Evolutionary conservation across 352 stramenopile genomes (phyloP).

Genomic region (Globisporangium paroecandrum): DNA sequence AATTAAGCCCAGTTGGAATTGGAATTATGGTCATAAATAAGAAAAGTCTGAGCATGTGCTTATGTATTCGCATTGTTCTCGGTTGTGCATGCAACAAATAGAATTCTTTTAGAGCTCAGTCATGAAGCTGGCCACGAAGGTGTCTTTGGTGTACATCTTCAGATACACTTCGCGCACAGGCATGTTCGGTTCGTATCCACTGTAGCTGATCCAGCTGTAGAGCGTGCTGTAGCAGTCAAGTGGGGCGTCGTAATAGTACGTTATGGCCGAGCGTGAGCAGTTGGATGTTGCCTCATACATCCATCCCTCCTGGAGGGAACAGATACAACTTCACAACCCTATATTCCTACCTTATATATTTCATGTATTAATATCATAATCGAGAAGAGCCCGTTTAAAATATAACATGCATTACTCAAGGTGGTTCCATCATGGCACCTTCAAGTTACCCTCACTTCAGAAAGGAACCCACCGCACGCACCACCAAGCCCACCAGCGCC

Average conservation of each 20-base stretch:
- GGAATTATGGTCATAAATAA: not conserved
- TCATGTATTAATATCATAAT: too few relatives aligned
- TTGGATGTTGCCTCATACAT: constrained; percentile 18
- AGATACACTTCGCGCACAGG: constrained; percentile 44
- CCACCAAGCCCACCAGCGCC: too few relatives aligned
- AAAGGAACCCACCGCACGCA: too few relatives aligned
- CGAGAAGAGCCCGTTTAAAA: too few relatives aligned
- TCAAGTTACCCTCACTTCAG: too few relatives aligned
- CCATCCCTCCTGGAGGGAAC: too few relatives aligned
- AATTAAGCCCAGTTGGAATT: constrained; percentile 59
- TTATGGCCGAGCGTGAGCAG: constrained; percentile 25
- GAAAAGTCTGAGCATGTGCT: not conserved
- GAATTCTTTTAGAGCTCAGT: constrained; percentile 33
- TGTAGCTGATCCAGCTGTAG: constrained; percentile 33
- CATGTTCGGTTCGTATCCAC: constrained; percentile 24
- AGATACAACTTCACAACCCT: too few relatives aligned
- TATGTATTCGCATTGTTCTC: too few relatives aligned
- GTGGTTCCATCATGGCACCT: too few relatives aligned
- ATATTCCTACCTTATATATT: too few relatives aligned
- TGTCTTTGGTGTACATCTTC: constrained; percentile 23
- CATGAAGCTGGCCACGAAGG: constrained; percentile 17
- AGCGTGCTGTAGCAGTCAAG: constrained; percentile 27
- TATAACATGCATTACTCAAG: too few relatives aligned
- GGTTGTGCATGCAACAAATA: too few relatives aligned
- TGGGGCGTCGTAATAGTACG: constrained; percentile 30